A percentile compares a stretch with the other conserved stretches of the same genome.
Evolutionary conservation across 192 early-diverging fungal species (phyloP).

Genomic region (Coemansia sp.): DNA sequence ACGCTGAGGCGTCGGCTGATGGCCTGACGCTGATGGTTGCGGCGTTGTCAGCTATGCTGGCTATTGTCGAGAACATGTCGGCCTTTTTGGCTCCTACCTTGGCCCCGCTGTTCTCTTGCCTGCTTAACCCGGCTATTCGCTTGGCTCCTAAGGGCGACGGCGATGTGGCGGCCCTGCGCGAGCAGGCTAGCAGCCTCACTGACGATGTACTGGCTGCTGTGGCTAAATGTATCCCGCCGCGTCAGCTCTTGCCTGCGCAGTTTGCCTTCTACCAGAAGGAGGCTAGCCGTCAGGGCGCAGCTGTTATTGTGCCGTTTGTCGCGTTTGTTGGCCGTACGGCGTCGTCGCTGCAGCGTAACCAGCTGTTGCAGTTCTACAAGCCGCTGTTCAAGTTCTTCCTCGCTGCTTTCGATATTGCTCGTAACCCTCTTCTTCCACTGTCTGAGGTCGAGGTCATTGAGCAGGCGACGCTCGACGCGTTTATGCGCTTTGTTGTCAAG

Average conservation of each 20-base stretch:
- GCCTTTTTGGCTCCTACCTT: conserved; percentile 53
- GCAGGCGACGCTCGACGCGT: conserved; percentile 68
- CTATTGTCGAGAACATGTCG: conserved; percentile 54
- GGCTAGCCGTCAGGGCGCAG: conserved; percentile 57
- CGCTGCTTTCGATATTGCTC: conserved; percentile 61
- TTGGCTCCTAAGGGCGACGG: neutral
- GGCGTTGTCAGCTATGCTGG: conserved; percentile 48
- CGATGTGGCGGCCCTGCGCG: conserved; percentile 19
- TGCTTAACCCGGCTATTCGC: conserved; percentile 30
- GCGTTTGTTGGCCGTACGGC: conserved; percentile 71
- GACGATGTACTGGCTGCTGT: conserved; percentile 35
- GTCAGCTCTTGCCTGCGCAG: conserved; percentile 52
- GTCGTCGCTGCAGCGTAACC: conserved; percentile 62
- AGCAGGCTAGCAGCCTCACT: conserved; percentile 18
- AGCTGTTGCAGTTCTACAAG: conserved; percentile 72
- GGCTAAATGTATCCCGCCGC: conserved; percentile 39
- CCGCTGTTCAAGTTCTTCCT: conserved; percentile 90
- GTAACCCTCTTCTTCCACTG: conserved; percentile 39
- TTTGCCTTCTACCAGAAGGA: conserved; percentile 55
- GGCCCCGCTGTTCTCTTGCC: conserved; percentile 37
- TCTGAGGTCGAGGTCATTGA: conserved; percentile 63
- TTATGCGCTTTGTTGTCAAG: conserved; percentile 84
- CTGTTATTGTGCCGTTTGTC: conserved; percentile 64
- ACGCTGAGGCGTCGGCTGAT: conserved; percentile 24
- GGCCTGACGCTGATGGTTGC: conserved; percentile 51